Percentiles rank a stretch among this genome's conserved stretches.
Evolutionary conservation across 192 early-diverging fungal genomes (phyloP).

Genomic region (Entrophospora sp.): DNA sequence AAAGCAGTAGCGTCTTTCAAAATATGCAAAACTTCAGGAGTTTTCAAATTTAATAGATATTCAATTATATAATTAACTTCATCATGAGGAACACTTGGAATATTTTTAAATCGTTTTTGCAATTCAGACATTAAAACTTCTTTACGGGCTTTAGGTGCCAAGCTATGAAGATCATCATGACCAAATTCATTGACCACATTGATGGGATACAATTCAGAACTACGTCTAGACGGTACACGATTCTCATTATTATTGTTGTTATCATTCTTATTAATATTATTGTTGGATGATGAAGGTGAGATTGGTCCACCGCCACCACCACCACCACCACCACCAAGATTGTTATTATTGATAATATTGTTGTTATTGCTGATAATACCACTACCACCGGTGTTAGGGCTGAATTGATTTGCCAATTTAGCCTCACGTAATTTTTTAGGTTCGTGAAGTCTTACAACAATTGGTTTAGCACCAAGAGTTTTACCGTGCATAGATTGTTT

Average conservation of each 20-base stretch:
- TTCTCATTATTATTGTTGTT: no score
- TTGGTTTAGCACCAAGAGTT: conserved; percentile 69
- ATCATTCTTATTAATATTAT: no score
- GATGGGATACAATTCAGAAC: conserved; percentile 7
- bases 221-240: conserved; percentile 16
- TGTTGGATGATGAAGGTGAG: no score
- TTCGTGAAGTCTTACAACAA: conserved; percentile 88
- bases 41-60: conserved; percentile 3
- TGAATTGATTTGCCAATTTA: conserved; percentile 6
- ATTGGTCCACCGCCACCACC: neutral
- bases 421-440: conserved; percentile 72
- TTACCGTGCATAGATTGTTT: conserved; percentile 85
- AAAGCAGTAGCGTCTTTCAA: conserved; percentile 12
- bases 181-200: conserved; percentile 17
- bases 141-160: conserved; percentile 17
- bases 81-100: conserved; percentile 7
- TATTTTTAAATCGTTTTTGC: conserved; percentile 20
- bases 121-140: conserved; percentile 20
- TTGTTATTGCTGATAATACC: no score
- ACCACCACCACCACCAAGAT: no score
- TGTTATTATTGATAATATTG: no score
- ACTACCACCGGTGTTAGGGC: no score
- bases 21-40: conserved; percentile 5
- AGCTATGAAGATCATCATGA: neutral
- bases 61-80: conserved; percentile 23